phyloP scores from a whole-genome alignment of 805 yeast species.

The Teunomyces pallodes region DNA sequence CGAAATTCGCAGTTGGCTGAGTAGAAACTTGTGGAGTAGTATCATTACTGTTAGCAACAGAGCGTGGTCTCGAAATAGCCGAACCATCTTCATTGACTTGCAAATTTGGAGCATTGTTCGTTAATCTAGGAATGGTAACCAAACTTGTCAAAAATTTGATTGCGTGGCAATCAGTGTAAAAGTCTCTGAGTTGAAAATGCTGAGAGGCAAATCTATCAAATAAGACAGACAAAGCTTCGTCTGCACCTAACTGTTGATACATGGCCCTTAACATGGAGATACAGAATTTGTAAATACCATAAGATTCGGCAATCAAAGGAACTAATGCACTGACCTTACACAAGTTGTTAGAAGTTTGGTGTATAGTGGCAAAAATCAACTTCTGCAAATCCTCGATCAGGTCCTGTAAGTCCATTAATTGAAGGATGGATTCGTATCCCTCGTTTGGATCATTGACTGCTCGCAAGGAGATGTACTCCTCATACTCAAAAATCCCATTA shows the following conservation, averaged over 20 bases:
- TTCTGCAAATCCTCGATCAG: conserved; percentile 75
- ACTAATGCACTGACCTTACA: conserved; percentile 84
- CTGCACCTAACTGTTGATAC: conserved; percentile 68
- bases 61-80: conserved; percentile 30
- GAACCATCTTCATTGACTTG: conserved; percentile 43
- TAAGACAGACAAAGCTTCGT: conserved; percentile 74
- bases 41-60: conserved; percentile 17
- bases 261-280: conserved; percentile 90
- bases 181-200: conserved; percentile 69
- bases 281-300: conserved; percentile 86
- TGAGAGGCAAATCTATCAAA: conserved; percentile 70
- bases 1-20: conserved; percentile 37
- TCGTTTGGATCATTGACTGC: conserved; percentile 92
- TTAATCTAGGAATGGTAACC: conserved; percentile 72
- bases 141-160: conserved; percentile 77
- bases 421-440: conserved; percentile 87
- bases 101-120: conserved; percentile 59
- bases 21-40: conserved; percentile 42
- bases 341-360: conserved; percentile 59
- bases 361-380: conserved; percentile 68
- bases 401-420: conserved; percentile 83
- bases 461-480: conserved; percentile 85
- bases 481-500: conserved; percentile 94
- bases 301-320: conserved; percentile 86
- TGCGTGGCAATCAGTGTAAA: conserved; percentile 86